These are phyloP conservation scores for Parathielavia appendiculata DNA, from an alignment of 495 filamentous ascomycete species.

Conservation along the genomic window DNA sequence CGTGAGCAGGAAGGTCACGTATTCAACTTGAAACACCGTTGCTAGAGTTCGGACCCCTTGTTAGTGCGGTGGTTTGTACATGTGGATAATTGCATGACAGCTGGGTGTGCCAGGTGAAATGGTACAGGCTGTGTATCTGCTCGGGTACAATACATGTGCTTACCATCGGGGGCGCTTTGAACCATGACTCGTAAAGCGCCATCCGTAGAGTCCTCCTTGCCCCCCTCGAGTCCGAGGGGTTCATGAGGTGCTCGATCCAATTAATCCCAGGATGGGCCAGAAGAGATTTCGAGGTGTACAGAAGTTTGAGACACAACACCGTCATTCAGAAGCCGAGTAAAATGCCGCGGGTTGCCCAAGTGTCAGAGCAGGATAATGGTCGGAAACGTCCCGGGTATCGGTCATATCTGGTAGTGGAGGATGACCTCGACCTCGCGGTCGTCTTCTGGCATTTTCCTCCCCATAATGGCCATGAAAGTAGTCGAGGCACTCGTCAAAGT, in stretches of 20 bases:
- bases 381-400: neutral
- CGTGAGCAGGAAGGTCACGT: neutral
- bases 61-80: neutral
- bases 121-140: too few relatives aligned
- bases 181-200: too few relatives aligned
- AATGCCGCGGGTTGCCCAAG: neutral
- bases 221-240: too few relatives aligned
- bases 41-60: neutral
- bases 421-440: neutral
- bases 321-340: neutral
- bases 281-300: neutral
- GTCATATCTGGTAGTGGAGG: neutral
- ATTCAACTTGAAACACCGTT: neutral
- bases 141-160: too few relatives aligned
- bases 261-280: neutral
- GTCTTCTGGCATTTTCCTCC: neutral
- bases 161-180: too few relatives aligned
- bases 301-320: neutral
- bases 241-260: neutral
- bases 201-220: too few relatives aligned
- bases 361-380: neutral
- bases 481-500: neutral
- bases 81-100: too few relatives aligned
- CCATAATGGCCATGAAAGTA: neutral
- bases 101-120: too few relatives aligned